Conservation (phyloP, 352 stramenopile genomes). For the Thalassiosira mediterranea region DNA sequence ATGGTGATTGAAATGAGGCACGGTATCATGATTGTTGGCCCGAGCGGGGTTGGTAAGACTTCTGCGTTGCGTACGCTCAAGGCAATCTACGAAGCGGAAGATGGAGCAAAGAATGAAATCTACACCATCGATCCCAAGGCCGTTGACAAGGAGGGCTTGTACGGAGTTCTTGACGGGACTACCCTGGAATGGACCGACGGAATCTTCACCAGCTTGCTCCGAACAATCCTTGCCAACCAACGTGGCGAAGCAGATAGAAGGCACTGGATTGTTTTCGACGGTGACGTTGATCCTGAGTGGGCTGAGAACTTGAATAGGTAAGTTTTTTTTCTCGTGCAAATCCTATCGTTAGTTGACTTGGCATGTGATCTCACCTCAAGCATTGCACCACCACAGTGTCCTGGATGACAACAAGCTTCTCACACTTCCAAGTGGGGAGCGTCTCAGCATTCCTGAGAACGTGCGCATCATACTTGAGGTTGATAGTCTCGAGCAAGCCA, state of each 20-base stretch:
- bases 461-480: conserved; percentile 99
- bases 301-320: conserved; percentile 99
- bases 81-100: conserved; percentile 91
- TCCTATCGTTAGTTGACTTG: conserved; percentile 1
- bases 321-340: conserved; percentile 10
- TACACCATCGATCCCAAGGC: conserved; percentile 99
- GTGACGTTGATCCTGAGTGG: conserved; percentile 99
- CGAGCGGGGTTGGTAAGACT: conserved; percentile 96
- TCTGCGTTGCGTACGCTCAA: conserved; percentile 93
- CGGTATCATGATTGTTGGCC: conserved; percentile 99
- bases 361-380: conserved; percentile 1
- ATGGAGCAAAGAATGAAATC: conserved; percentile 95
- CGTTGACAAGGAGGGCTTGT: conserved; percentile 97
- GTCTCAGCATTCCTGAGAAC: conserved; percentile 96
- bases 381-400: too few relatives aligned
- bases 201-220: conserved; percentile 96
- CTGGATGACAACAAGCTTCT: conserved; percentile 99
- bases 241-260: conserved; percentile 93
- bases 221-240: conserved; percentile 96
- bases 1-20: conserved; percentile 95
- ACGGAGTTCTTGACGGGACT: conserved; percentile 98
- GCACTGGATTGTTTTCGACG: conserved; percentile 99
- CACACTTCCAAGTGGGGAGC: conserved; percentile 98
- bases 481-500: conserved; percentile 97
- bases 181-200: conserved; percentile 99